These are phyloP conservation scores for Candida oleophila DNA, from an alignment of 805 yeast genomes.

Conservation along the genomic window DNA sequence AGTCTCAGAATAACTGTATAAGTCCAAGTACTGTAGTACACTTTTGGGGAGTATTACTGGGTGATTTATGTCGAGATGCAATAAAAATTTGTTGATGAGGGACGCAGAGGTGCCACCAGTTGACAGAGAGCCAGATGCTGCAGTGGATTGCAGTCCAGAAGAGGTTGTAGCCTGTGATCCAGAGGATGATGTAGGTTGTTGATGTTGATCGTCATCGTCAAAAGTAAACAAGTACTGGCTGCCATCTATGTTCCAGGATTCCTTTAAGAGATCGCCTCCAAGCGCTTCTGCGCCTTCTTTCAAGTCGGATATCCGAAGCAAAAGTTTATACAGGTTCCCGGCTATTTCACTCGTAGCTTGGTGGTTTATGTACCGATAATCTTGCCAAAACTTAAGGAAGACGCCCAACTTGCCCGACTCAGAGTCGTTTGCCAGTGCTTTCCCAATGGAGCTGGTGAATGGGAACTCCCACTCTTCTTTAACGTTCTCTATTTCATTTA, in stretches of 20 bases:
- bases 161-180: too few relatives aligned
- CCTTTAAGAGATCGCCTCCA: constrained; percentile 2
- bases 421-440: constrained; percentile 24
- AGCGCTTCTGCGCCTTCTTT: background rate
- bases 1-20: background rate
- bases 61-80: background rate
- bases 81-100: background rate
- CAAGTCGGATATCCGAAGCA: constrained; percentile 19
- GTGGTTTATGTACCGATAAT: constrained; percentile 25
- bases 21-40: constrained; percentile 1
- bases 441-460: constrained; percentile 23
- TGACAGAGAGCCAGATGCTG: too few relatives aligned
- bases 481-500: constrained; percentile 24
- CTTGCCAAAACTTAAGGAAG: constrained; percentile 37
- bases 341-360: constrained; percentile 10
- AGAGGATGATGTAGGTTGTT: background rate
- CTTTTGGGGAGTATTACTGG: background rate
- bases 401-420: constrained; percentile 26
- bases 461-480: constrained; percentile 4
- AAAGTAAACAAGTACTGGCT: constrained; percentile 2
- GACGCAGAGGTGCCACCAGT: too few relatives aligned
- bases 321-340: constrained; percentile 20
- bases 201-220: constrained; percentile 1
- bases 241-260: constrained; percentile 10
- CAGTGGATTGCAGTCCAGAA: too few relatives aligned